Evolutionary conservation across 2,329 filamentous ascomycete species (phyloP).

Genomic region (Aureobasidium sp.): DNA sequence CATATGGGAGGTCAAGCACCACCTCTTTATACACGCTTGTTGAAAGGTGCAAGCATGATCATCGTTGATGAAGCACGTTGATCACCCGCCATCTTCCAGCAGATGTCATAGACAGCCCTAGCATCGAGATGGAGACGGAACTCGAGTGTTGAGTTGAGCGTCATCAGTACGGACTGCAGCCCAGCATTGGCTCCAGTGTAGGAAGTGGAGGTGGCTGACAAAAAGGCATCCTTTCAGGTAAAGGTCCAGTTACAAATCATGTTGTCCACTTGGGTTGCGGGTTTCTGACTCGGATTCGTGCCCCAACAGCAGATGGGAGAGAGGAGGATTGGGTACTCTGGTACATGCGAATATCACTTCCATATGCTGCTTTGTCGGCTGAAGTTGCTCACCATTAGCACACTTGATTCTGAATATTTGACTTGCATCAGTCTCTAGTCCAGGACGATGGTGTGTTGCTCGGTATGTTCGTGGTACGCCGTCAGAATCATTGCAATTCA

Average conservation of each 20-base stretch:
- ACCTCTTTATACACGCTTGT: slow-evolving; percentile 2
- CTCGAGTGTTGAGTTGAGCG: not conserved
- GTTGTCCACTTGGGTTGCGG: not conserved
- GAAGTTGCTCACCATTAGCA: not conserved
- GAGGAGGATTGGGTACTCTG: not conserved
- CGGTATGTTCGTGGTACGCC: too few species aligned
- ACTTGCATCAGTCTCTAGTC: not conserved
- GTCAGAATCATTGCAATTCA: not conserved
- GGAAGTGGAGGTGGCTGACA: not conserved
- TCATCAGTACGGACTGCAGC: not conserved
- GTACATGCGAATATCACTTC: not conserved
- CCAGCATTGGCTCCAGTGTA: not conserved
- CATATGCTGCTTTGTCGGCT: not conserved
- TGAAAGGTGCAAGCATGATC: not conserved
- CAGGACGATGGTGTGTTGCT: not conserved
- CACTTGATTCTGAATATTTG: not conserved
- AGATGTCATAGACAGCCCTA: not conserved
- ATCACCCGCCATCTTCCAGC: not conserved
- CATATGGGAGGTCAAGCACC: not conserved
- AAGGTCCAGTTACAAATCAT: not conserved
- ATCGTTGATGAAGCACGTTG: not conserved
- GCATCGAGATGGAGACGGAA: not conserved
- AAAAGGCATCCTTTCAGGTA: not conserved
- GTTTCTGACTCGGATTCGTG: not conserved
- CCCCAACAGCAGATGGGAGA: not conserved